A percentile compares a stretch with the other conserved stretches of the same genome.
Evolutionary conservation across 805 yeast species (phyloP).

Genomic region (Yarrowia porcina): DNA sequence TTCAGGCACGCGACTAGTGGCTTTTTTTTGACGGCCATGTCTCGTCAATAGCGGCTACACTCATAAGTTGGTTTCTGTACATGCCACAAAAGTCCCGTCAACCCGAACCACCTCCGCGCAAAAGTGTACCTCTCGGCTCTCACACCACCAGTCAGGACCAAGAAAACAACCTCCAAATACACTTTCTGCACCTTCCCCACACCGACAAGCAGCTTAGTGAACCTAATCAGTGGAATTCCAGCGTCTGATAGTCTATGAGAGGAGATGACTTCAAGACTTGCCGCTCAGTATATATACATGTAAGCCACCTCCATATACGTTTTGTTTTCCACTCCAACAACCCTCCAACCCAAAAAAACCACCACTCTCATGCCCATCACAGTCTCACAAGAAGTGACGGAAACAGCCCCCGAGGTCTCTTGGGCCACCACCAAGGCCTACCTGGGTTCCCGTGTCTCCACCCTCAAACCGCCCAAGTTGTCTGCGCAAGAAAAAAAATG

Average conservation of each 20-base stretch:
- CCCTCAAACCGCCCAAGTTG: constrained; percentile 36
- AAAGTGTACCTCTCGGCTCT: not conserved
- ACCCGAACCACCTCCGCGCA: not conserved
- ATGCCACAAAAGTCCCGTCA: not conserved
- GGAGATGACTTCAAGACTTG: no score
- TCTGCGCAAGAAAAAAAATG: constrained; percentile 27
- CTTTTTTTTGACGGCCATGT: not conserved
- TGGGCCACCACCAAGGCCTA: constrained; percentile 34
- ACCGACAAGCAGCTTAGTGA: not conserved
- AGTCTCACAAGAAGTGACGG: constrained; percentile 15
- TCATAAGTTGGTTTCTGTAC: not conserved
- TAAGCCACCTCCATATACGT: no score
- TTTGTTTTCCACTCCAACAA: no score
- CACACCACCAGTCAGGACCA: not conserved
- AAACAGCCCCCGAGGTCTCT: constrained; percentile 32
- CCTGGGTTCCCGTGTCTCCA: constrained; percentile 36
- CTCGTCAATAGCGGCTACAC: not conserved
- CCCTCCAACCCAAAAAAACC: not conserved
- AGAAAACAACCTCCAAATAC: not conserved
- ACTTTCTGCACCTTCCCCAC: constrained; percentile 9
- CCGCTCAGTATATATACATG: not conserved
- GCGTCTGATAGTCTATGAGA: not conserved
- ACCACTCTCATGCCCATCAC: constrained; percentile 9
- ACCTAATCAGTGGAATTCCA: not conserved
- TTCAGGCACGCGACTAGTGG: no score